Evolutionary conservation across 2,329 filamentous ascomycete species (phyloP).

Genomic region (Purpureocillium lavendulum): DNA sequence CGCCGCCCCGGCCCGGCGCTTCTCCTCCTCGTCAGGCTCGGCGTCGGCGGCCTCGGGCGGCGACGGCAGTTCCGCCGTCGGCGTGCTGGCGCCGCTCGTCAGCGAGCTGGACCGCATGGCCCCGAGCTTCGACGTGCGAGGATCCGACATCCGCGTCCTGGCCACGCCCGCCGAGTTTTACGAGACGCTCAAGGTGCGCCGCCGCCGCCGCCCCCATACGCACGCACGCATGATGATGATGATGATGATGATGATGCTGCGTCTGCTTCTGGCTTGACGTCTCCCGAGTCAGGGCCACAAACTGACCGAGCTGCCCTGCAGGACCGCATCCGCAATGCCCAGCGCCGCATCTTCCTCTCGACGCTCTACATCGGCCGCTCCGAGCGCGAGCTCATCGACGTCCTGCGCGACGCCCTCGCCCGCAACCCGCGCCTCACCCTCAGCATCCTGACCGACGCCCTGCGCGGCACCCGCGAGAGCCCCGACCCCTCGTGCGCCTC

Average conservation of each 20-base stretch:
- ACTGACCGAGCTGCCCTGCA: no score
- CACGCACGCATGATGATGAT: no score
- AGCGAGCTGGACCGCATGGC: constrained; percentile 79
- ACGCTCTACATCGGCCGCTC: constrained; percentile 94
- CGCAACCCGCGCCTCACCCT: constrained; percentile 69
- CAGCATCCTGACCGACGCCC: constrained; percentile 83
- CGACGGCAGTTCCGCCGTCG: constrained; percentile 15
- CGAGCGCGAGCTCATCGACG: constrained; percentile 79
- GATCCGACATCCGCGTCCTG: constrained; percentile 72
- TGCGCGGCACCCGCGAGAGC: constrained; percentile 85
- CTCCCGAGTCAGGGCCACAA: no score
- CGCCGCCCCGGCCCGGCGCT: constrained; percentile 29
- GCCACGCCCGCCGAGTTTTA: constrained; percentile 85
- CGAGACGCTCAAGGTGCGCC: constrained; percentile 71
- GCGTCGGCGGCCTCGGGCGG: constrained; percentile 22
- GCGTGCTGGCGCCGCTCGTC: constrained; percentile 45
- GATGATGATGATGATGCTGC: no score
- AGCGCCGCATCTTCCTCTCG: constrained; percentile 79
- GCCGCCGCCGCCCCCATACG: no score
- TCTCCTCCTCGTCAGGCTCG: constrained; percentile 26
- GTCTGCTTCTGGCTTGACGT: no score
- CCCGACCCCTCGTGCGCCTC: constrained; percentile 83
- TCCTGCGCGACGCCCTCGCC: constrained; percentile 65
- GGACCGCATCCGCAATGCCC: constrained; percentile 74
- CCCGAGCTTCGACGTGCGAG: constrained; percentile 80